phyloP scores from a whole-genome alignment of 1,284 basidiomycete genomes.

The Apiotrichum domesticum region DNA sequence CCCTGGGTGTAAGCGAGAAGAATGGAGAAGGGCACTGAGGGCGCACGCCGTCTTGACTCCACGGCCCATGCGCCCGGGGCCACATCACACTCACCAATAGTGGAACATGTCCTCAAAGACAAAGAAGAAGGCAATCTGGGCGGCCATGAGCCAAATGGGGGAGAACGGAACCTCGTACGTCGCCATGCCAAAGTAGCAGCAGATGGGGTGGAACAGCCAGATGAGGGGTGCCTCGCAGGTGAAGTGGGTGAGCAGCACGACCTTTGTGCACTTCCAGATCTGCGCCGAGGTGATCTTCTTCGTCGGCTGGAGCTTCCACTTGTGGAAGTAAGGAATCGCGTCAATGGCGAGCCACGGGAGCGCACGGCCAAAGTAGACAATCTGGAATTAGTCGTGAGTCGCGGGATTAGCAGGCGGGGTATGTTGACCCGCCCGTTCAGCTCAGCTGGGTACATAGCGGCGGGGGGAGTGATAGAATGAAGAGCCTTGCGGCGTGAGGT shows the following conservation, averaged over 20 bases:
- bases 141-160: slow-evolving; percentile 59
- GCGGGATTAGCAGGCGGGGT: too few relatives aligned
- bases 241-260: slow-evolving; percentile 91
- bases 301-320: slow-evolving; percentile 86
- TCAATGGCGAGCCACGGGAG: slow-evolving; percentile 97
- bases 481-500: too few relatives aligned
- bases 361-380: slow-evolving; percentile 94
- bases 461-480: too few relatives aligned
- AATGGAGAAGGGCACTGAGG: too few relatives aligned
- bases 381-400: slow-evolving; percentile 47
- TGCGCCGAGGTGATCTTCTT: slow-evolving; percentile 75
- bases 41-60: too few relatives aligned
- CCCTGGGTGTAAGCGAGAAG: slow-evolving; percentile 32
- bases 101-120: slow-evolving; percentile 95
- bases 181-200: slow-evolving; percentile 80
- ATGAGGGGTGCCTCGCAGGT: slow-evolving; percentile 94
- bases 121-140: slow-evolving; percentile 86
- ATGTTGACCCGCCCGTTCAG: too few relatives aligned
- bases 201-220: slow-evolving; percentile 93
- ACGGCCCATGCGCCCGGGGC: too few relatives aligned
- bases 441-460: too few relatives aligned
- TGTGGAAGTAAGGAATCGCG: slow-evolving; percentile 82
- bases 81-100: slow-evolving; percentile 23
- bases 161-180: slow-evolving; percentile 90
- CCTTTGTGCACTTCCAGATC: slow-evolving; percentile 95